These are phyloP conservation scores for Echinosophora koreensis DNA, from an alignment of 306 rosid species.

Conservation along the genomic window DNA sequence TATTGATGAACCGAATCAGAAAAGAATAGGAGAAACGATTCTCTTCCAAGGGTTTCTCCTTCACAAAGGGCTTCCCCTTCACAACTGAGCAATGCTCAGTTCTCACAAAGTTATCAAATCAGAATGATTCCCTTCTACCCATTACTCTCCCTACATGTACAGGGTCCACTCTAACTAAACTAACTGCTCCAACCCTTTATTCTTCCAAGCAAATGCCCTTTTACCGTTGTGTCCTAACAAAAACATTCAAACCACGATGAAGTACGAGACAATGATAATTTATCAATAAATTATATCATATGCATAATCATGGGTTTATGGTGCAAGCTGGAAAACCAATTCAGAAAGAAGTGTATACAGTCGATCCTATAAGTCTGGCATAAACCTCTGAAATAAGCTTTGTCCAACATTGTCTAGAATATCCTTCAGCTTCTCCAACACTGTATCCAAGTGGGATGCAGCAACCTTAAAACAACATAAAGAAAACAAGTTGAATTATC, in stretches of 20 bases:
- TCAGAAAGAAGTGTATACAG: constrained; percentile 40
- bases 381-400: constrained; percentile 81
- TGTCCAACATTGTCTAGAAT: constrained; percentile 92
- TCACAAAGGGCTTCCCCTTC: too few species aligned
- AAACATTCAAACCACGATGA: constrained; percentile 14
- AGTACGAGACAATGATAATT: constrained; percentile 1
- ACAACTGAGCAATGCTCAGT: too few species aligned
- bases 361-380: constrained; percentile 48
- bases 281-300: constrained; percentile 23
- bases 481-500: constrained; percentile 40
- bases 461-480: constrained; percentile 74
- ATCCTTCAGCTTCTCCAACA: constrained; percentile 91
- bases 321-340: constrained; percentile 34
- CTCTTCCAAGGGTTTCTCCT: too few species aligned
- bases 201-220: background rate
- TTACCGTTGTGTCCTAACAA: background rate
- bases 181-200: background rate
- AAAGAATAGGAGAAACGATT: too few species aligned
- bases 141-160: background rate
- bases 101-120: too few species aligned
- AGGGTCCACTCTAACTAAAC: background rate
- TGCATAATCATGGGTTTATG: constrained; percentile 20
- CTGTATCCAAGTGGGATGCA: constrained; percentile 97
- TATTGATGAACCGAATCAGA: too few species aligned
- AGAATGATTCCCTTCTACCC: too few species aligned